Evolutionary conservation across 352 stramenopile genomes (phyloP).

Genomic region (Phytophthora brassicae): DNA sequence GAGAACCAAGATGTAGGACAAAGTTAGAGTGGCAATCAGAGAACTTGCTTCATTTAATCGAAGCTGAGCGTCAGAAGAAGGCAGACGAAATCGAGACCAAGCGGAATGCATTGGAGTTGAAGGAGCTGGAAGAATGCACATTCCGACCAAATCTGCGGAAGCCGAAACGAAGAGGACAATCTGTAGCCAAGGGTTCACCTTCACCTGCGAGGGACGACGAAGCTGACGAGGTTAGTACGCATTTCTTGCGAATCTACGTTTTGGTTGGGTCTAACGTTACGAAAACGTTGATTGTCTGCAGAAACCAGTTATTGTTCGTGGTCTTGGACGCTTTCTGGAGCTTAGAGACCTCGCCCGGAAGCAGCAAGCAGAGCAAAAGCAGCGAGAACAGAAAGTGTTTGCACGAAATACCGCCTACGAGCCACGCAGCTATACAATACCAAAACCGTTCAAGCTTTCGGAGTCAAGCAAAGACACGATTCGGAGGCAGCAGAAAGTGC

Average conservation of each 20-base stretch:
- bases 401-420: conserved; percentile 54
- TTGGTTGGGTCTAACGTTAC: neutral
- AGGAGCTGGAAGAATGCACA: conserved; percentile 80
- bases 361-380: conserved; percentile 59
- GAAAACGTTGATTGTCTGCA: neutral
- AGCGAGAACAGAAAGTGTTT: conserved; percentile 71
- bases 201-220: conserved; percentile 9
- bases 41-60: conserved; percentile 70
- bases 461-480: conserved; percentile 58
- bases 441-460: conserved; percentile 75
- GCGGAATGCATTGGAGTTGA: conserved; percentile 55
- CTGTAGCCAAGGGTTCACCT: conserved; percentile 15
- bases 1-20: conserved; percentile 20
- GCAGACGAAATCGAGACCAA: conserved; percentile 62
- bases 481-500: conserved; percentile 39
- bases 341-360: conserved; percentile 69
- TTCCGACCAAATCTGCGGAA: conserved; percentile 70
- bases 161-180: conserved; percentile 10
- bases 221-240: conserved; percentile 15
- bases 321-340: conserved; percentile 78
- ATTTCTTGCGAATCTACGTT: neutral
- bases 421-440: conserved; percentile 73
- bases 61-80: conserved; percentile 56
- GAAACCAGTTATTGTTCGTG: conserved; percentile 74
- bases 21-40: conserved; percentile 57